Base-by-base conservation (phyloP, 2,329 filamentous ascomycete species). In the Hansfordia pulvinata region DNA sequence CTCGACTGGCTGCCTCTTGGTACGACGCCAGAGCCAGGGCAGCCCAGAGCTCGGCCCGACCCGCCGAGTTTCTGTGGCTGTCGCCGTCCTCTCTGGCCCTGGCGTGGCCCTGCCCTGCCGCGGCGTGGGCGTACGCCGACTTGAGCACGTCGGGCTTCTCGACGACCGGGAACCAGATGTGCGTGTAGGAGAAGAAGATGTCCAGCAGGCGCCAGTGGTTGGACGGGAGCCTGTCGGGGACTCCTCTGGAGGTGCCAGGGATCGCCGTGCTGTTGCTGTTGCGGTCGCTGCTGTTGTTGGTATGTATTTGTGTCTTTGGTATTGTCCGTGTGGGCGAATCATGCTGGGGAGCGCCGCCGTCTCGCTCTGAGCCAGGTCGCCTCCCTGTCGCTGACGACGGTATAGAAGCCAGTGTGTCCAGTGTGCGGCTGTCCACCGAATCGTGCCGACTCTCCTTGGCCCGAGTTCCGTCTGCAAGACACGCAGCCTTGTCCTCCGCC, bases 151-250 rank as follows among this genome's bases (percentile, higher is more conserved):
- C 62, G 25, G 76, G 66, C 34, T 74, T 77, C 35, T 83, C 74
- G 8, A 77, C 57, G 15, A 86, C 72, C 0, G 80, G 80, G 15
- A 86, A 61, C 80, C 80, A 86, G 28, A 67, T 72, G 44, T 85
- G 76, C 0, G 75, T 81, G 38, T 81, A 82, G 2, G 76, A 69
- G 32, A 82, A 79, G 44, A 83, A 85, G 4, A 78, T 62, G 36
- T 84, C 76, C 20, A 85, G 53, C 4, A 85, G 58, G 3, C 63
- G 57, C 55, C 60, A 73, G 42, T 62, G 68, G 40, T 69, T 63
- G 10, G 47, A 41, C 10, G 63, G 72, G 0, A 78, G 51, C 20
- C 41, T 50, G 10, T 38, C 26, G 8, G 30, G 27, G n/a, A n/a
- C n/a, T n/a, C n/a, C 25, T 27, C 30, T 13, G 18, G 22, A 19